phyloP scores from a whole-genome alignment of 1,284 basidiomycete species.

The Pholiota adiposa region DNA sequence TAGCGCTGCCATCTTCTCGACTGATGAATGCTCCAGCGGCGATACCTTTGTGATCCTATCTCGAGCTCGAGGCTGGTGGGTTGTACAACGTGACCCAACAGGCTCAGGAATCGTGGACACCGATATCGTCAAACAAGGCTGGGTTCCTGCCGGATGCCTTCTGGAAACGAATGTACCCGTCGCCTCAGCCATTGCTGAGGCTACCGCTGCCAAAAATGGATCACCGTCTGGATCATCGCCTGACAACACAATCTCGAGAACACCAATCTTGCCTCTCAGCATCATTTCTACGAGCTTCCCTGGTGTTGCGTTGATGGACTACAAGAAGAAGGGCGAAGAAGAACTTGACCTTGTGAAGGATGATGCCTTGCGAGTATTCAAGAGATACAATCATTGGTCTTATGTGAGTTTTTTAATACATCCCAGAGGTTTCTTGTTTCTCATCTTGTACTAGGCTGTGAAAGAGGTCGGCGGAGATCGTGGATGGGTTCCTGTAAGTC shows the following conservation, averaged over 20 bases:
- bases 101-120: constrained; percentile 82
- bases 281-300: constrained; percentile 96
- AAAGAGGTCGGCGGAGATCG: constrained; percentile 87
- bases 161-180: constrained; percentile 89
- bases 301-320: constrained; percentile 94
- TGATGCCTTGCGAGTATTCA: constrained; percentile 90
- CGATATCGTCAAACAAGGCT: constrained; percentile 78
- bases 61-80: constrained; percentile 98
- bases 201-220: constrained; percentile 55
- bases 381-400: constrained; percentile 97
- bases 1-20: constrained; percentile 16
- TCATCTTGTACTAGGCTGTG: constrained; percentile 61
- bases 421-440: background rate
- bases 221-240: constrained; percentile 49
- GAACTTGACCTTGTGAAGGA: constrained; percentile 88
- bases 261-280: constrained; percentile 82
- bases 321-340: constrained; percentile 88
- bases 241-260: constrained; percentile 54
- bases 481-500: constrained; percentile 84
- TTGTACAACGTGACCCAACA: constrained; percentile 91
- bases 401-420: constrained; percentile 56
- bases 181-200: constrained; percentile 77
- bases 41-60: constrained; percentile 94
- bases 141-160: constrained; percentile 93
- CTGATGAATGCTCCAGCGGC: constrained; percentile 49